Evolutionary conservation across 1,284 basidiomycete species (phyloP), one percentile per base, ranked within the genome.

Genomic region (Leccinum subspadiceum): DNA sequence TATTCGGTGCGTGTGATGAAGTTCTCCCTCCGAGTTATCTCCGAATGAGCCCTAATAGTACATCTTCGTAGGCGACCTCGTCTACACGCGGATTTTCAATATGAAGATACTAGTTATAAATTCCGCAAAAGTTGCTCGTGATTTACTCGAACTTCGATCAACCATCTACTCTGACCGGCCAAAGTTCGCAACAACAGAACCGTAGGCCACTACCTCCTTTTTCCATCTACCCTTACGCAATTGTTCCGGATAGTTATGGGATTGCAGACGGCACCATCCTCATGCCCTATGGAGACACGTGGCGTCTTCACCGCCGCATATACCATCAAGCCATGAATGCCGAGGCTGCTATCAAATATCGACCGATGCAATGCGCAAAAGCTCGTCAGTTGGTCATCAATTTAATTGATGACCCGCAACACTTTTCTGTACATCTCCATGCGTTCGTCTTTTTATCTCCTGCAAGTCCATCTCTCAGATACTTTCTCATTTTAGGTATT

Each of bases 281-380:
- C 41, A 64, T 73, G 62, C 62, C 61, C 22, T 70, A 70, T 44
- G 71, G 70, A 2, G 67, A 70, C 12, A 64, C 56, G 5, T 73
- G 69, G 71, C 67, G 71, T 39, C 65, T 70, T 20, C 65, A 70
- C 31, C 70, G 70, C 5, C 70, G 69, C 20, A 62, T 72, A 24
- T 72, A 68, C 44, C 65, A 69, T 24, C 69, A 72, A 54, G 60
- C 63, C 5, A 17, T 72, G 53, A 62, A 62, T 31, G 4, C 41
- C 1, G 62, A 66, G 46, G 60, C 67, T 58, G 60, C 68, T 12
- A 2, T 22, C 15, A 61, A 7, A 10, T 70, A 69, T 56, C 58
- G 53, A 26, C 67, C 67, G 3, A 68, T 72, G 64, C 72, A 72
- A 48, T 37, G 58, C 7, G 15, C 55, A 46, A 72, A 60, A 29